Conservation (phyloP, 1,284 basidiomycete genomes). For the Amylostereum areolatum region DNA sequence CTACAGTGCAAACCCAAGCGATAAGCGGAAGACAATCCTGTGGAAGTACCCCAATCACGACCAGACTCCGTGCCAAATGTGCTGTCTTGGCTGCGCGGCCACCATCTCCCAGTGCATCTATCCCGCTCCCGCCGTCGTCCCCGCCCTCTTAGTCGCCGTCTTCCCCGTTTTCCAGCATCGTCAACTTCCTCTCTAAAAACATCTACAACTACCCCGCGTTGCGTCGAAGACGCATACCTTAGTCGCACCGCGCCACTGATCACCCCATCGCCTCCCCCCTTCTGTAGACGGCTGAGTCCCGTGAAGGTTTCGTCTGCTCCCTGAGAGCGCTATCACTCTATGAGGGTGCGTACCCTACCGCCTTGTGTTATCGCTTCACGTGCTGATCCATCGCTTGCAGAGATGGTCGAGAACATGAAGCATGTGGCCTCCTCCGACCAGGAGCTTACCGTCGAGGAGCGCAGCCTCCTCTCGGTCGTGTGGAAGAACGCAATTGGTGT, state of each 20-base stretch:
- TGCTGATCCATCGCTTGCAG: conserved; percentile 34
- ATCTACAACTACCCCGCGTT: conserved; percentile 30
- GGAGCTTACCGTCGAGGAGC: conserved; percentile 98
- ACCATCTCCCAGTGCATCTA: conserved; percentile 32
- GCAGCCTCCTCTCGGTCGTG: conserved; percentile 96
- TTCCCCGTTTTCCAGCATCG: conserved; percentile 11
- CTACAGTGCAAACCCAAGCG: too few relatives aligned
- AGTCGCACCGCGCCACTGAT: conserved; percentile 16
- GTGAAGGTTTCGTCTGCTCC: conserved; percentile 98
- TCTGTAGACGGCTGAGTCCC: conserved; percentile 75
- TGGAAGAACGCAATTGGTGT: conserved; percentile 99
- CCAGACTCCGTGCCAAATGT: too few relatives aligned
- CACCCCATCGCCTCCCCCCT: conserved; percentile 2
- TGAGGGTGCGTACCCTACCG: conserved; percentile 75
- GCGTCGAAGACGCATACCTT: conserved; percentile 20
- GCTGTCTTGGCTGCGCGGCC: too few relatives aligned
- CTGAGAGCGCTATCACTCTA: conserved; percentile 98
- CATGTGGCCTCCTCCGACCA: conserved; percentile 93
- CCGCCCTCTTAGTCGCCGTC: conserved; percentile 25
- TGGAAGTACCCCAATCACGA: too few relatives aligned
- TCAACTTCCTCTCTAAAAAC: conserved; percentile 4
- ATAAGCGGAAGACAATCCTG: too few relatives aligned
- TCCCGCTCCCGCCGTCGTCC: conserved; percentile 27
- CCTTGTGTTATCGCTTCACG: conserved; percentile 10
- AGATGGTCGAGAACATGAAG: conserved; percentile 99